Evolutionary conservation across 306 rosid species (phyloP), one percentile per base, ranked within the genome.

Genomic region (Heteromeles arbutifolia): DNA sequence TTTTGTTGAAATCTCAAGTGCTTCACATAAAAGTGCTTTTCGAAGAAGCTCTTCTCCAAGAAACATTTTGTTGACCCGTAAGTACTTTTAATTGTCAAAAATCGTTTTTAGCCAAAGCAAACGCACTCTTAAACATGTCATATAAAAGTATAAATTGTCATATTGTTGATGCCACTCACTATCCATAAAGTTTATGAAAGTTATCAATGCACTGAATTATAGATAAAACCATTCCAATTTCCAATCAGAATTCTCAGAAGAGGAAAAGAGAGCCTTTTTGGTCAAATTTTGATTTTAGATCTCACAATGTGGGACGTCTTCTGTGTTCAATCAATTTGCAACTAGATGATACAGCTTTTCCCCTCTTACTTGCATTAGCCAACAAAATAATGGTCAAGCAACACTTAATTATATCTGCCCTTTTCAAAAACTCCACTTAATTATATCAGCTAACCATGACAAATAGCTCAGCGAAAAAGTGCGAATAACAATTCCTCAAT

Each of bases 231-330:
- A 17, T 17, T 59, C 65, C 32, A 59, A 41, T 41, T 41, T 9
- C 44, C 44, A 41, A 9, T 41, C 44, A 41, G 44, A 41, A 41
- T 48, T 48, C 41, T 37, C 41, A 37, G 41, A 37, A 37, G 41
- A 63, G 32, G 6, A 17, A 32, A 63, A 6, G 11, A 29, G 22
- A 45, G 28, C 41, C 43, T 15, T 73, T 78, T 41, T 13, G 19
- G 87, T 86, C 85, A 82, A 88, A 76, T 80, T 78, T 83, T 81
- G 77, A 64, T 4, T 65, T 19, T 62, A 74, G 78, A 78, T 69
- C 26, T 84, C 65, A 58, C 32, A 52, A 3, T 14, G 54, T 7
- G 73, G 57, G 54, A 41, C 18, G 67, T 70, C 81, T 80, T 85
- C 41, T 75, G 26, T 59, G 28, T 69, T 43, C 74, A 56, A 68